Evolutionary conservation across 163 green algal genomes (phyloP).

Genomic region (Trebouxia gelatinosa): DNA sequence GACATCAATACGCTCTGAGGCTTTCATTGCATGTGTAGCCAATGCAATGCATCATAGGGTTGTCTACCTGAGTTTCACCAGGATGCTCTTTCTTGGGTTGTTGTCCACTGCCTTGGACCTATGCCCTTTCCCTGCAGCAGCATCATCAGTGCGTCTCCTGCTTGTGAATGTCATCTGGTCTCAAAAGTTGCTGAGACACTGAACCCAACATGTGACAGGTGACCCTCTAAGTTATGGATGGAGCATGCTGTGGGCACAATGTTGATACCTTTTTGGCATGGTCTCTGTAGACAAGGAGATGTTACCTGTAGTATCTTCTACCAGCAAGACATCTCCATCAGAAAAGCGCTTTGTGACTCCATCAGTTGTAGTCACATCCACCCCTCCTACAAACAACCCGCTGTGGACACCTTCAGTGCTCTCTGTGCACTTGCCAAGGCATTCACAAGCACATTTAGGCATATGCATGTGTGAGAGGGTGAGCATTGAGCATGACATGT

Average conservation of each 20-base stretch:
- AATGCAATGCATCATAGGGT: neutral
- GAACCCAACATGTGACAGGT: neutral
- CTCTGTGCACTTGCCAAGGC: too few species aligned
- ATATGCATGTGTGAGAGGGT: too few species aligned
- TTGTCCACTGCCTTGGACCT: neutral
- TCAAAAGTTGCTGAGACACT: neutral
- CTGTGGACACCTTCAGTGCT: too few species aligned
- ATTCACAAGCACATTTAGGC: too few species aligned
- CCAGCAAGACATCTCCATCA: conserved; percentile 9
- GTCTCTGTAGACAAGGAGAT: neutral
- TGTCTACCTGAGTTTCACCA: neutral
- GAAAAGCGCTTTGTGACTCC: neutral
- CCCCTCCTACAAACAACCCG: neutral
- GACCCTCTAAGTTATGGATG: neutral
- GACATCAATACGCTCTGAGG: too few species aligned
- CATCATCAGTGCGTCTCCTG: neutral
- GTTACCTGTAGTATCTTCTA: neutral
- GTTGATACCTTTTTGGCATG: too few species aligned
- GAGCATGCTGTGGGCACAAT: neutral
- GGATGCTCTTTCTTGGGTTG: neutral
- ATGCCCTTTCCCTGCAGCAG: neutral
- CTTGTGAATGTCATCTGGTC: neutral
- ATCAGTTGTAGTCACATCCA: neutral
- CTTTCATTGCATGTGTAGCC: neutral
- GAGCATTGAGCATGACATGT: too few species aligned